Evolutionary conservation across 352 stramenopile genomes (phyloP), one percentile per base, ranked within the genome.

Genomic region (Pythium coloratum): DNA sequence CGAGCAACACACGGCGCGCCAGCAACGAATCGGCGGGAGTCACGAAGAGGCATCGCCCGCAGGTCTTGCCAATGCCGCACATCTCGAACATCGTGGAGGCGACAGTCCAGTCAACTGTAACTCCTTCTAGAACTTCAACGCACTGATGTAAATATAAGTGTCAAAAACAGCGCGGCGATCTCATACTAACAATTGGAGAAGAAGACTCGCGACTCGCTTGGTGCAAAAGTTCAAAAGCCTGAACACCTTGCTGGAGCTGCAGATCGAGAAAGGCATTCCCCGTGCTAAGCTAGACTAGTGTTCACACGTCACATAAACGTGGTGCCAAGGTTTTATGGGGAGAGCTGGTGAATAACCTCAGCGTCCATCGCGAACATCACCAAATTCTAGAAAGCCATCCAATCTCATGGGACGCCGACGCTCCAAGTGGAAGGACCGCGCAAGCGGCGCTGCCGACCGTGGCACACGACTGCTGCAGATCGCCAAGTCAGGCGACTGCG

Each of bases 391-490:
- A 30, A 30, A 30, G 28, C 34, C 50, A 51, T 28, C 24, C 12
- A 26, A 24, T 7, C 13, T 8, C 56, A 92, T 92, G 84, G 84
- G 84, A 33, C 75, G 84, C 6, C 77, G 84, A 8, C 80, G 81
- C 47, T 87, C 81, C 66, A 91, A 89, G 71, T 89, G 81, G 81
- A 91, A 90, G 75, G 78, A 87, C 68, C 66, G 66, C 33, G 59
- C 67, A 47, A 63, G 20, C 32, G 55, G 57, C 46, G 64, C 63
- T 7, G 44, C 66, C 28, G 77, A 84, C 61, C 70, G 61, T 40
- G 71, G 70, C 55, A 69, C 61, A 26, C 73, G 70, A 42, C 72
- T 92, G 72, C 72, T 92, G 67, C 80, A 82, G 20, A 63, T 67
- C 32, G 73, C 80, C 30, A 89, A 87, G 71, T 49, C 51, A 0